These are phyloP conservation scores for Phaeosphaeria sp. DNA, from an alignment of 2,329 filamentous ascomycete species.

Conservation along the genomic window DNA sequence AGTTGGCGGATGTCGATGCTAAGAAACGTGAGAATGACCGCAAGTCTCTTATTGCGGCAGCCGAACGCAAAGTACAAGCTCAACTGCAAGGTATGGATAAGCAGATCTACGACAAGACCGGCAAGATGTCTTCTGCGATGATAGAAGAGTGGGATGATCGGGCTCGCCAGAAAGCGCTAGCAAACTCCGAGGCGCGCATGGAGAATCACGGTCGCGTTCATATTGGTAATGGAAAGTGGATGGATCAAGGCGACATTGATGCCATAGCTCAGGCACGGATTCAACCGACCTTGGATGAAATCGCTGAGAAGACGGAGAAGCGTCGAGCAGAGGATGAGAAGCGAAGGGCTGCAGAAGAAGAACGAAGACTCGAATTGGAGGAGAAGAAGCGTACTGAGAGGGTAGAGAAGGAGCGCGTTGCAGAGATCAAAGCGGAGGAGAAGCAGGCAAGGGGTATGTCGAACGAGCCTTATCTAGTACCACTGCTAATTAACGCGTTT, in stretches of 20 bases:
- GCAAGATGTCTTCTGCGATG: constrained; percentile 71
- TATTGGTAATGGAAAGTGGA: constrained; percentile 80
- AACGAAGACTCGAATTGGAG: constrained; percentile 68
- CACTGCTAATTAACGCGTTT: constrained; percentile 28
- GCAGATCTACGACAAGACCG: constrained; percentile 77
- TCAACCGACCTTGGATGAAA: constrained; percentile 84
- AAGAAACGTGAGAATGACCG: constrained; percentile 79
- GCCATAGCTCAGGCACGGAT: constrained; percentile 77
- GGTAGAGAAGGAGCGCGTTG: constrained; percentile 59
- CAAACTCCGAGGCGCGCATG: constrained; percentile 67
- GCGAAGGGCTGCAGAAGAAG: constrained; percentile 69
- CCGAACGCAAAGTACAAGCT: constrained; percentile 84
- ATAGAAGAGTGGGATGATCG: constrained; percentile 80
- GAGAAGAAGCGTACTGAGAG: constrained; percentile 67
- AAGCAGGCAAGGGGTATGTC: constrained; percentile 64
- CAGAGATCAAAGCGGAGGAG: constrained; percentile 54
- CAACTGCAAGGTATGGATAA: constrained; percentile 82
- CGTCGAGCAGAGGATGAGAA: constrained; percentile 72
- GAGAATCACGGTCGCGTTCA: constrained; percentile 66
- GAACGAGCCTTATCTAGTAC: background rate
- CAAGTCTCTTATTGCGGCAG: constrained; percentile 75
- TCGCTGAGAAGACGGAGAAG: constrained; percentile 76
- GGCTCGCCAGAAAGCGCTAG: constrained; percentile 72
- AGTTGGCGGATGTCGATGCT: constrained; percentile 71
- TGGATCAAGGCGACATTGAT: constrained; percentile 79